Percentiles rank a stretch among this genome's conserved stretches.
Conservation (phyloP, 1,139 yeast genomes). For the Suhomyces anneliseae region DNA sequence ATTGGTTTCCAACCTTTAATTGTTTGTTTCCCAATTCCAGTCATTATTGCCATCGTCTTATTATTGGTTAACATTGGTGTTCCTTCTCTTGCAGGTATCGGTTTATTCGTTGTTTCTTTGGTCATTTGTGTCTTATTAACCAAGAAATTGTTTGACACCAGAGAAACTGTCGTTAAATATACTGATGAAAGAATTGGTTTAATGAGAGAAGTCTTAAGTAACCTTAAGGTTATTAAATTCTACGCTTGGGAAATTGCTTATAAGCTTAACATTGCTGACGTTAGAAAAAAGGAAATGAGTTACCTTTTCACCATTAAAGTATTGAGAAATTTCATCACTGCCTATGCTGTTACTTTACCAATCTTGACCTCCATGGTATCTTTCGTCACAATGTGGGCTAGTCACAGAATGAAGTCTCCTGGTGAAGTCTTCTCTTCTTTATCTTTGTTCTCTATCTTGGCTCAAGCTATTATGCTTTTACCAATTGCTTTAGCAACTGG, state of each 20-base stretch:
- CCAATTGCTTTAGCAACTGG: constrained; percentile 57
- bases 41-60: constrained; percentile 39
- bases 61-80: constrained; percentile 40
- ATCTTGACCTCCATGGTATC: constrained; percentile 20
- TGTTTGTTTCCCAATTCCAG: constrained; percentile 47
- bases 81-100: constrained; percentile 44
- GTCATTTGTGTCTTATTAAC: constrained; percentile 40
- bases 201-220: constrained; percentile 45
- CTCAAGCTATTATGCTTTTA: constrained; percentile 51
- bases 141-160: constrained; percentile 33
- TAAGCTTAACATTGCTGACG: constrained; percentile 34
- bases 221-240: constrained; percentile 46
- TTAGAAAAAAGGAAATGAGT: constrained; percentile 42
- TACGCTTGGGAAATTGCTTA: constrained; percentile 53
- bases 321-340: constrained; percentile 46
- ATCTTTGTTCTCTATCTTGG: constrained; percentile 51
- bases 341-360: constrained; percentile 42
- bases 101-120: constrained; percentile 42
- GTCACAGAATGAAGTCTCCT: constrained; percentile 31
- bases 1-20: constrained; percentile 48
- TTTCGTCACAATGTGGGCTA: constrained; percentile 47
- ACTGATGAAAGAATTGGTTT: constrained; percentile 45
- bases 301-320: constrained; percentile 45
- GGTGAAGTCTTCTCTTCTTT: constrained; percentile 53
- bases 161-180: constrained; percentile 41